phyloP scores from a whole-genome alignment of 2,329 filamentous ascomycete genomes.

The Zasmidium cellare region DNA sequence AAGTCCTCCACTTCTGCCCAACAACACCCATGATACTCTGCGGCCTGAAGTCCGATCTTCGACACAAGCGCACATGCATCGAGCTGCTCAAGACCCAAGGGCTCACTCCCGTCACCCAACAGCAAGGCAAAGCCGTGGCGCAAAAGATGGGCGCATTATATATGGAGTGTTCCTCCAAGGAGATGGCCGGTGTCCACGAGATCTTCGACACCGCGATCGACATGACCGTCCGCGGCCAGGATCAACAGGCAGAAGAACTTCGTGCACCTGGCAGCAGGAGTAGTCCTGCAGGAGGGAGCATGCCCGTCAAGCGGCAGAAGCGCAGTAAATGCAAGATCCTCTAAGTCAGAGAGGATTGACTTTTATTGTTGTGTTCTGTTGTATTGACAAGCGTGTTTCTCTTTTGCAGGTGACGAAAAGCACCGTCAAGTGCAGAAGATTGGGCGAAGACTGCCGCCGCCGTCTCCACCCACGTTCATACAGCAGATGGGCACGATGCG shows the following conservation, averaged over 20 bases:
- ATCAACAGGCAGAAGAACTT: constrained; percentile 42
- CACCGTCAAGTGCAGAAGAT: constrained; percentile 3
- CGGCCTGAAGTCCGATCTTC: constrained; percentile 94
- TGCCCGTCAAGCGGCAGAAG: constrained; percentile 67
- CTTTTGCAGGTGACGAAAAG: constrained; percentile 6
- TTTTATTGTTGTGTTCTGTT: background rate
- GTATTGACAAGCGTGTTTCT: background rate
- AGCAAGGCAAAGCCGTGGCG: constrained; percentile 85
- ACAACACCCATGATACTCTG: constrained; percentile 95
- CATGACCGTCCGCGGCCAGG: constrained; percentile 77
- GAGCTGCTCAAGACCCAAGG: constrained; percentile 98
- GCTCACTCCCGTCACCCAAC: constrained; percentile 86
- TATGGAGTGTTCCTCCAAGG: constrained; percentile 98
- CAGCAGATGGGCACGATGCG: constrained; percentile 16
- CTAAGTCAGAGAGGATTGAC: constrained; percentile 45
- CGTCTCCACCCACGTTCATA: constrained; percentile 8
- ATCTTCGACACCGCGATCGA: constrained; percentile 92
- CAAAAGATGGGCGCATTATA: constrained; percentile 93
- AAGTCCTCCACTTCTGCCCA: constrained; percentile 98
- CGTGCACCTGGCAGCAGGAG: constrained; percentile 42
- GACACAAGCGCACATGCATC: constrained; percentile 93
- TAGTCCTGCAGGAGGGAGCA: constrained; percentile 35
- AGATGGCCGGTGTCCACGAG: constrained; percentile 93
- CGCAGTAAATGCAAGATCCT: constrained; percentile 81
- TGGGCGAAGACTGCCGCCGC: background rate